Evolutionary conservation across 345 rosid genomes (phyloP).

Genomic region (Dimocarpus longan): DNA sequence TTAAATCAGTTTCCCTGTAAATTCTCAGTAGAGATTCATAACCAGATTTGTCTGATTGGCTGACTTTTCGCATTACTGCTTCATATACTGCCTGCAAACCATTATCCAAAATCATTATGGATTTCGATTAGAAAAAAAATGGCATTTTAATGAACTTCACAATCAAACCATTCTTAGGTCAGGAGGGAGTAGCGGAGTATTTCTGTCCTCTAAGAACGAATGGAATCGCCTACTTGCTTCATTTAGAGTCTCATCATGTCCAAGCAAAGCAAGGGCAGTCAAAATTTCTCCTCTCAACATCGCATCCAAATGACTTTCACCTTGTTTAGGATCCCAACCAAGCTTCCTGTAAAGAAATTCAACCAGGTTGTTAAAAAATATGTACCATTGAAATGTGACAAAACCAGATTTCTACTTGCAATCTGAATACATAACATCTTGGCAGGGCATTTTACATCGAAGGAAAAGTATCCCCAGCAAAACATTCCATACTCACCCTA

Average conservation of each 20-base stretch:
- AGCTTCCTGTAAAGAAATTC: slow-evolving; percentile 57
- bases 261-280: slow-evolving; percentile 72
- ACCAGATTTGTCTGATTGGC: slow-evolving; percentile 57
- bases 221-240: slow-evolving; percentile 76
- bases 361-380: slow-evolving; percentile 9
- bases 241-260: slow-evolving; percentile 65
- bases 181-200: slow-evolving; percentile 79
- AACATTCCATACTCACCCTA: background rate
- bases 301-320: slow-evolving; percentile 89
- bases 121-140: background rate
- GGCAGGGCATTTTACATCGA: background rate
- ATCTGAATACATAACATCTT: background rate
- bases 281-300: slow-evolving; percentile 94
- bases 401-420: background rate
- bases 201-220: slow-evolving; percentile 77
- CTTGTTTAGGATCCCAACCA: slow-evolving; percentile 88
- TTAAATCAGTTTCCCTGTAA: slow-evolving; percentile 90
- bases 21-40: slow-evolving; percentile 78
- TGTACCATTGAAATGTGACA: background rate
- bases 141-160: background rate
- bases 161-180: slow-evolving; percentile 61
- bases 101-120: slow-evolving; percentile 16
- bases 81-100: slow-evolving; percentile 80
- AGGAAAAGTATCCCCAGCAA: background rate
- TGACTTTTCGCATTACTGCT: slow-evolving; percentile 82